Conservation (phyloP, 805 yeast genomes). For the Teunomyces tritomae region DNA sequence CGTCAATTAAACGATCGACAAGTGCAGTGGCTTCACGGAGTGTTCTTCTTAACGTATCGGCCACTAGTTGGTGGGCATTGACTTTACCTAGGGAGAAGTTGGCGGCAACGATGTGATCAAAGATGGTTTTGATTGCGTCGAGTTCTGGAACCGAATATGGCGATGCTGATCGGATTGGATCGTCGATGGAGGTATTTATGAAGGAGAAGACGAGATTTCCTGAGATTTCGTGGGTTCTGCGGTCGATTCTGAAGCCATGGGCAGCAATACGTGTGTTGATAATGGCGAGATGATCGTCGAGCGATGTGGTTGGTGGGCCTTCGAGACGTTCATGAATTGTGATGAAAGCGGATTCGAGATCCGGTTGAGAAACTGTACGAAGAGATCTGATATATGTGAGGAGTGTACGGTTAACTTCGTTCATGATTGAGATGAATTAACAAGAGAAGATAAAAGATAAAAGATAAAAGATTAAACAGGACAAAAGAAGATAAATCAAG, state of each 20-base stretch:
- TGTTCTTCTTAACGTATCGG: constrained; percentile 24
- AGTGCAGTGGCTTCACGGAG: constrained; percentile 38
- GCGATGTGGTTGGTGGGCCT: constrained; percentile 2
- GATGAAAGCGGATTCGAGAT: constrained; percentile 21
- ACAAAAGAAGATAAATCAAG: constrained; percentile 32
- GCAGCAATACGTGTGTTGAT: constrained; percentile 32
- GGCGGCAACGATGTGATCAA: constrained; percentile 46
- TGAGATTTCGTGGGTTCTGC: constrained; percentile 33
- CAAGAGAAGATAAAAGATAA: constrained; percentile 1
- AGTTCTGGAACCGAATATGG: constrained; percentile 37
- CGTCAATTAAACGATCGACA: constrained; percentile 39
- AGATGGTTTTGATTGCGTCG: constrained; percentile 41
- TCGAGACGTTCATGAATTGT: constrained; percentile 12
- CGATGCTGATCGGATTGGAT: constrained; percentile 39
- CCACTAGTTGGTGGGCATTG: constrained; percentile 32
- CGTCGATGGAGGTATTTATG: constrained; percentile 41
- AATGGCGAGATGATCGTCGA: constrained; percentile 20
- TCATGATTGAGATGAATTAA: constrained; percentile 14
- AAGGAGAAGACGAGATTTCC: constrained; percentile 34
- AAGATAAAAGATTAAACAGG: constrained; percentile 34
- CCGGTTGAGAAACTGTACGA: constrained; percentile 18
- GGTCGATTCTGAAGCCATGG: constrained; percentile 44
- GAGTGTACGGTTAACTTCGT: constrained; percentile 17
- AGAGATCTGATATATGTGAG: constrained; percentile 31
- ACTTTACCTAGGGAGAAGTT: constrained; percentile 34